phyloP scores from a whole-genome alignment of 257 asterid genomes.

The Solanum paucissectum region DNA sequence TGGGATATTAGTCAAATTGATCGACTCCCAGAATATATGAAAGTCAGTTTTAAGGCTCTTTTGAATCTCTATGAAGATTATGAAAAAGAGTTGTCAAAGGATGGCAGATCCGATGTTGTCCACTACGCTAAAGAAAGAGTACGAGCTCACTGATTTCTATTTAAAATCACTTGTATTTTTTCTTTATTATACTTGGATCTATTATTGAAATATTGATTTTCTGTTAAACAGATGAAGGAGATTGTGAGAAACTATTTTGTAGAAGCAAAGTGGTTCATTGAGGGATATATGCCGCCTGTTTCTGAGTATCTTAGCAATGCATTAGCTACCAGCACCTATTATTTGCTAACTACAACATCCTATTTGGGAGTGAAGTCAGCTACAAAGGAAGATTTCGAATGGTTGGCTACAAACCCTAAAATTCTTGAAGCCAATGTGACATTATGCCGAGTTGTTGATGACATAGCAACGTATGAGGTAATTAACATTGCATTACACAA shows the following conservation, averaged over 20 bases:
- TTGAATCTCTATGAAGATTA: neutral
- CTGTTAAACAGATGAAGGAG: neutral
- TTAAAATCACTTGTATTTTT: too few species aligned
- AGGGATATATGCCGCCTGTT: neutral
- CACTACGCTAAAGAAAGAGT: neutral
- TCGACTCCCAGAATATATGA: neutral
- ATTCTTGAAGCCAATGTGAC: too few species aligned
- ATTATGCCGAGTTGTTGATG: too few species aligned
- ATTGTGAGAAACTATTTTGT: neutral
- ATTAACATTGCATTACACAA: too few species aligned
- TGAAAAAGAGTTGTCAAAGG: neutral
- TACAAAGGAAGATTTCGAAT: too few species aligned
- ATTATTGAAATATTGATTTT: neutral
- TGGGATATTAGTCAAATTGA: neutral
- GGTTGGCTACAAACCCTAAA: too few species aligned
- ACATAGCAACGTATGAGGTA: too few species aligned
- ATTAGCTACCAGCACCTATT: too few species aligned
- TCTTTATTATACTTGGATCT: too few species aligned
- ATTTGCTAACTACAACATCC: too few species aligned
- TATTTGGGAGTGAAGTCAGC: too few species aligned
- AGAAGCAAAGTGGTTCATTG: neutral
- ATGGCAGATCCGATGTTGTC: neutral
- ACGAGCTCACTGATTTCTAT: neutral
- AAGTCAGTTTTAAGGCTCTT: neutral
- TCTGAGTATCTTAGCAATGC: neutral